These are phyloP conservation scores for Coniochaeta hoffmannii DNA, from an alignment of 2,329 filamentous ascomycete species.

Conservation along the genomic window DNA sequence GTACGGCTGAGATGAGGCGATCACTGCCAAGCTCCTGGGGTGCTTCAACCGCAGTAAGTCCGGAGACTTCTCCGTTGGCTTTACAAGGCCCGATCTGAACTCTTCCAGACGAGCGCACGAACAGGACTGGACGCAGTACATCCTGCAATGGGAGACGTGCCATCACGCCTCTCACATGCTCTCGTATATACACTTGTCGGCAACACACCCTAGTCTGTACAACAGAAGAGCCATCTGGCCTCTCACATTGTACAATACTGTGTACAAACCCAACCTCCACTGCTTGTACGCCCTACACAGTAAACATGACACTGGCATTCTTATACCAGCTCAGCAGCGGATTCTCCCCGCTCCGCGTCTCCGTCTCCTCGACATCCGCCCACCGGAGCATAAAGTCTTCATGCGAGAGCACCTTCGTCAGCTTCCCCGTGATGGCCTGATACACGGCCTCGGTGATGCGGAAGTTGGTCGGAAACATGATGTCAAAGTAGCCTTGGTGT, in stretches of 20 bases:
- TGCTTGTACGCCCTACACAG: conserved; percentile 57
- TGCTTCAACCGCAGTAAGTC: no score
- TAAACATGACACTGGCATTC: conserved; percentile 89
- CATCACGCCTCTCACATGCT: no score
- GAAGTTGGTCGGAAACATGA: conserved; percentile 97
- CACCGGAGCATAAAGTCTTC: conserved; percentile 86
- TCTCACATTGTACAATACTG: not conserved
- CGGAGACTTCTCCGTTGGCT: no score
- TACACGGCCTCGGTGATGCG: conserved; percentile 86
- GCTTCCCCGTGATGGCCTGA: conserved; percentile 82
- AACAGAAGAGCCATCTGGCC: not conserved
- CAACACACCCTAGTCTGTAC: no score
- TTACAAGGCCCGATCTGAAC: no score
- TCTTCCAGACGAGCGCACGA: no score
- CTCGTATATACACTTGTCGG: no score
- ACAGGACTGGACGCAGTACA: no score
- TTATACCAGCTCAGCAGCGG: conserved; percentile 88
- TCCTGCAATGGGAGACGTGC: no score
- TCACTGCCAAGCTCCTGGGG: no score
- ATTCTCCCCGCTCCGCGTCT: conserved; percentile 87
- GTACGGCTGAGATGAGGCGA: no score
- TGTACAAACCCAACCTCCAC: no score
- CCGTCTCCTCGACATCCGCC: conserved; percentile 85
- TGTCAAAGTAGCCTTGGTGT: conserved; percentile 98
- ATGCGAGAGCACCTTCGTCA: conserved; percentile 78